A percentile compares a stretch with the other conserved stretches of the same genome.
Evolutionary conservation across 192 early-diverging fungal species (phyloP).

Genomic region (Backusella sp.): DNA sequence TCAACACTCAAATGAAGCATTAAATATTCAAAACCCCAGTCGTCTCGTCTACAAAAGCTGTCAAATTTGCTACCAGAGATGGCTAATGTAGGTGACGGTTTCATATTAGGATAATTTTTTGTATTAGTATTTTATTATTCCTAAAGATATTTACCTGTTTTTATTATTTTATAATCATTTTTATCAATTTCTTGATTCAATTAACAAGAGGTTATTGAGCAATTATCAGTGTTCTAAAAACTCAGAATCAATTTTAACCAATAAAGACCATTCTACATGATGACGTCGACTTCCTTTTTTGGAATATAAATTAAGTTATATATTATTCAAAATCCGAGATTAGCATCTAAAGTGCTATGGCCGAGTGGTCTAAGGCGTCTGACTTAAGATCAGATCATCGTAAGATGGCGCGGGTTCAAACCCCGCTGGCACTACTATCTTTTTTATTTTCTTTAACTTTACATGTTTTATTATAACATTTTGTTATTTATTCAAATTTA

Average conservation of each 20-base stretch:
- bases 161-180: no score
- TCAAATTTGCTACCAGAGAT: no score
- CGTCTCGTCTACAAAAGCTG: no score
- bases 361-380: slow-evolving; percentile 20
- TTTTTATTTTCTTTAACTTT: not conserved
- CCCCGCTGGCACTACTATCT: slow-evolving; percentile 5
- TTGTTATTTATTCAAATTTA: no score
- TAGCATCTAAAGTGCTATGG: not conserved
- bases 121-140: no score
- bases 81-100: no score
- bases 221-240: not conserved
- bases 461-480: no score
- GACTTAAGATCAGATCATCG: slow-evolving; percentile 21
- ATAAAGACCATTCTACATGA: not conserved
- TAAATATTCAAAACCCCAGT: no score
- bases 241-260: not conserved
- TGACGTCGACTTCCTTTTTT: not conserved
- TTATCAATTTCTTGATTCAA: no score
- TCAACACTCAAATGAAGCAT: no score
- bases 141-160: no score
- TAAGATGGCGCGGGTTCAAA: slow-evolving; percentile 19
- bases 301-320: not conserved
- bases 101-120: no score
- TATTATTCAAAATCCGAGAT: not conserved
- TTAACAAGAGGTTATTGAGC: not conserved